Base-by-base conservation (phyloP, 1,284 basidiomycete species). In the Heterobasidion occidentale region DNA sequence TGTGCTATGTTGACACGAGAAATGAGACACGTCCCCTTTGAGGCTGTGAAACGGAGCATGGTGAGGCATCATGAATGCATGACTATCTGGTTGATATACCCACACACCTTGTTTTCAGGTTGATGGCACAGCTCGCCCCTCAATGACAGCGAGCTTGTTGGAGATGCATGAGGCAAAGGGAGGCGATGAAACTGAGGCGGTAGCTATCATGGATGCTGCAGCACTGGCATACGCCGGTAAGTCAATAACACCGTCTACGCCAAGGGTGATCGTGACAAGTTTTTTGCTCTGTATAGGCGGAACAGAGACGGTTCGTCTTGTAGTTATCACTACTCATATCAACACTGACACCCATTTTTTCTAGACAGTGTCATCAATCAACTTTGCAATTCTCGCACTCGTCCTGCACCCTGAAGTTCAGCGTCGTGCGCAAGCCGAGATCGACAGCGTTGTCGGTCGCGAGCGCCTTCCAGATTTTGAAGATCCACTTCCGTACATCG, bases 381-480 rank as follows among this genome's bases (percentile, higher is more conserved):
- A 27, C 27, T 27, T 27, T 6, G 4, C 5, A 5, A 5, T 27
- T 27, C 27, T 27, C 27, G 27, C 27, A 27, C 27, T 27, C 62
- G 46, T 62, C 6, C 52, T 61, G 2, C 46, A 61, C 52, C 69
- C 68, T 0, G 59, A 64, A 1, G 63, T 67, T 1, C 64, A 66
- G 19, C 19, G 35, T 14, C 60, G 55, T 14, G 68, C 65, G 0
- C 68, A 65, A 46, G 62, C 57, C 3, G 67, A 70, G 35, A 56
- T 70, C n/a, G 64, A 65, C 20, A 33, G 15, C 1, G 59, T 65
- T 14, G 52, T 68, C 11, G 65, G 66, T 19, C n/a, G 44, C 3
- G 44, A 55, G 0, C 58, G 68, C 4, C 59, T 68, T 1, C 69
- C 68, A 1, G 56, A 55, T 14, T 54, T 64, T 34, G 36, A 35